Percentiles rank a stretch among this genome's conserved stretches.
These are phyloP conservation scores for Saururus chinensis DNA, from an alignment of 164 flowering plant species.

Conservation along the genomic window DNA sequence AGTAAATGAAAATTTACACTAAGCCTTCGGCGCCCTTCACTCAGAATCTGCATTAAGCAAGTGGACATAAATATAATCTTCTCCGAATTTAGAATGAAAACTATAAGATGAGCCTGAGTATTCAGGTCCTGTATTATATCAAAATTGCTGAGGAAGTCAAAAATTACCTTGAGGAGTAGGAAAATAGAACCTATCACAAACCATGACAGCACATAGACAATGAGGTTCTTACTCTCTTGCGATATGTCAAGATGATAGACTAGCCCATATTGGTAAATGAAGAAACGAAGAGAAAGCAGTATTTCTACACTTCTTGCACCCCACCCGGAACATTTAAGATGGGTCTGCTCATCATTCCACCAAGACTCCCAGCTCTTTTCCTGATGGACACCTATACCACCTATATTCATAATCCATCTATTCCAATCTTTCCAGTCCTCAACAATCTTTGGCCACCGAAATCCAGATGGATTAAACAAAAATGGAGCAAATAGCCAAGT, in stretches of 20 bases:
- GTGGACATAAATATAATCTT: neutral
- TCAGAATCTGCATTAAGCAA: constrained; percentile 47
- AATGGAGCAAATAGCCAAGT: constrained; percentile 97
- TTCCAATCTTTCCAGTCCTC: constrained; percentile 98
- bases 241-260: constrained; percentile 93
- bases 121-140: neutral
- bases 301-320: constrained; percentile 53
- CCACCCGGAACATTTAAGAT: constrained; percentile 58
- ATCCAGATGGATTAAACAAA: constrained; percentile 90
- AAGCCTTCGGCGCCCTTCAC: constrained; percentile 47
- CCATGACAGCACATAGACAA: constrained; percentile 87
- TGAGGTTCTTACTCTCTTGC: constrained; percentile 49
- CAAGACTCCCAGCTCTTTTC: constrained; percentile 98
- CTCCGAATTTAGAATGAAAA: neutral
- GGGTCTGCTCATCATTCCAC: constrained; percentile 92
- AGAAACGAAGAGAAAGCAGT: constrained; percentile 73
- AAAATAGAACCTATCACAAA: constrained; percentile 55
- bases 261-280: constrained; percentile 87
- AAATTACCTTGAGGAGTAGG: constrained; percentile 54
- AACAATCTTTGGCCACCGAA: constrained; percentile 68
- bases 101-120: neutral
- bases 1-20: constrained; percentile 52
- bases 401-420: constrained; percentile 82
- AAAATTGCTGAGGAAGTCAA: neutral
- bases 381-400: constrained; percentile 80